Evolutionary conservation across 2,329 filamentous ascomycete species (phyloP).

Genomic region (Sporothrix euskadiensis): DNA sequence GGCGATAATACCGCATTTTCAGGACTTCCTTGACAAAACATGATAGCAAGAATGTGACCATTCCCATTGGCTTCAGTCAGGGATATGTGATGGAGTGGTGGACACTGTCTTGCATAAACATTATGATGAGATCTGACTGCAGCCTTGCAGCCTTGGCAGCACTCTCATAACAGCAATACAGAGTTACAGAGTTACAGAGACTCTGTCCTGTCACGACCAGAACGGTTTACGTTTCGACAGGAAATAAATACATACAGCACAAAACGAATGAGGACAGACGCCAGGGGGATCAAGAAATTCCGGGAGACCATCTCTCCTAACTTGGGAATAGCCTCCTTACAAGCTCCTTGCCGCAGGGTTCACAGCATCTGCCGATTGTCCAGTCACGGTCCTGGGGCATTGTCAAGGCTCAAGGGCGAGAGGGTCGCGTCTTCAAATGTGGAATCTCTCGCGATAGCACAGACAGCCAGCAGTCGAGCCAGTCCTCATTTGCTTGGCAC

Average conservation of each 20-base stretch:
- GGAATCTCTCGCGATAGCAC: neutral
- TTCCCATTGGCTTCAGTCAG: neutral
- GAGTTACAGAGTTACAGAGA: too few relatives aligned
- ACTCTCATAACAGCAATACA: neutral
- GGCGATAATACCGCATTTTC: neutral
- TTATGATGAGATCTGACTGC: neutral
- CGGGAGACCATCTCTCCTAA: neutral
- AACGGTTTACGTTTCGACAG: neutral
- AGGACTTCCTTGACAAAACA: neutral
- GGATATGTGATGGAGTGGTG: neutral
- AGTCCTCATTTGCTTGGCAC: conserved; percentile 3
- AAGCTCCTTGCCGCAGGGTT: neutral
- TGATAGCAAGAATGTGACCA: neutral
- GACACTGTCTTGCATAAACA: neutral
- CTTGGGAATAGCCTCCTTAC: neutral
- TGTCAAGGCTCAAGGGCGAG: neutral
- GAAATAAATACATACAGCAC: neutral
- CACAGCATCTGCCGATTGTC: neutral
- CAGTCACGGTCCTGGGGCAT: neutral
- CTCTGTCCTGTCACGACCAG: neutral
- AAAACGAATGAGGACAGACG: neutral
- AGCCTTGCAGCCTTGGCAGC: neutral
- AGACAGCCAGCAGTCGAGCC: too few relatives aligned
- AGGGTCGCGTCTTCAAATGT: neutral
- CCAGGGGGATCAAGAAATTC: neutral